Base-by-base conservation (phyloP, 192 early-diverging fungal genomes). In the Coemansia sp. region DNA sequence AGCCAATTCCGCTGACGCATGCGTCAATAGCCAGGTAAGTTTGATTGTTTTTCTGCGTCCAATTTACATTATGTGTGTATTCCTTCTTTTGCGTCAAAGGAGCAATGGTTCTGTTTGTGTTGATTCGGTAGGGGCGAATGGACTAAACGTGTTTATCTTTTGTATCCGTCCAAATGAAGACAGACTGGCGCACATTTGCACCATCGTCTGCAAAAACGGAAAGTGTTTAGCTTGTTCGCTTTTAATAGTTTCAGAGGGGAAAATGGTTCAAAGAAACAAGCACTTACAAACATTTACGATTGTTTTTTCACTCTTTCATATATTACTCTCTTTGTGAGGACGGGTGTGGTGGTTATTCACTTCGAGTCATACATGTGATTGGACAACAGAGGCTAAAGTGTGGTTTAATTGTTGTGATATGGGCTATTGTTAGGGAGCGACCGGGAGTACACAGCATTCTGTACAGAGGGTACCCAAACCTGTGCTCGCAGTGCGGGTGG, bases 401-500 rank as follows among this genome's bases (percentile, higher is more conserved):
- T 10, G 13, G 5, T 23, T 52, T 52, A 13, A 22, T 25, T 52
- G 49, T 52, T 19, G 20, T 52, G 22, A 23, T 29, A 5, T 52
- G 20, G 7, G 49, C 5, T 8, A 25, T 25, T 52, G 49, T 36
- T 81, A 88, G 87, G 63, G 66, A 64, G 56, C 80, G 83, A 38
- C 78, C 85, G 5, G 85, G 87, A n/a, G 82, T 88, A 0, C 70
- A 86, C 35, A 81, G 87, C 53, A 72, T 85, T 19, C 73, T 95
- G 55, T 96, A 96, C 79, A 86, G 84, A 3, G 66, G 67, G 14
- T 86, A 89, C 2, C 86, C 90, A 7, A 73, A 89, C 23, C 90
- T 93, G 71, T 99, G 96, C 80, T 88, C 90, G 52, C 96, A 99
- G 81, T 99, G 96, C 74, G 96, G 93, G 0, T 87, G 88, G 70